phyloP scores from a whole-genome alignment of 345 rosid genomes.

The Eucalyptus tenuipes region DNA sequence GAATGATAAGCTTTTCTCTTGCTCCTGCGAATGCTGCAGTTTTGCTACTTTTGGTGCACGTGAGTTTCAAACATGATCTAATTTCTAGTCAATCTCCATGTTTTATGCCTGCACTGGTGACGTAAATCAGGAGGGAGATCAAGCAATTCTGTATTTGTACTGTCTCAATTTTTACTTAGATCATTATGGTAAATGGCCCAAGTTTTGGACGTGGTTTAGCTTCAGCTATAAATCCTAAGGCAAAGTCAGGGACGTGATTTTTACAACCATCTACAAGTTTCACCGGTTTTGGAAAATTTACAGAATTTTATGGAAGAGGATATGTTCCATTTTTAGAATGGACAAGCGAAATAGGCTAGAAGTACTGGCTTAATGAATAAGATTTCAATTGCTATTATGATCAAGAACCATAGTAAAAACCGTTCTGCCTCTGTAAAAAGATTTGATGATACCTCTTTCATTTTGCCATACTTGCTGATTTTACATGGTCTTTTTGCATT shows the following conservation, averaged over 20 bases:
- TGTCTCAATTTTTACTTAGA: background rate
- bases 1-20: conserved; percentile 84
- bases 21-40: conserved; percentile 75
- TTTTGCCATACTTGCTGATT: background rate
- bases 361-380: background rate
- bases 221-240: background rate
- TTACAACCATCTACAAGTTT: background rate
- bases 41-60: conserved; percentile 51
- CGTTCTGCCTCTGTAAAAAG: background rate
- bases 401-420: background rate
- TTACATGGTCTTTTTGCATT: background rate
- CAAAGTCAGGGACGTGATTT: background rate
- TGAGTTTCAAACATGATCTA: conserved; percentile 3
- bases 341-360: background rate
- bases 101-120: background rate
- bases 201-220: background rate
- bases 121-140: background rate
- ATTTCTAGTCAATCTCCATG: background rate
- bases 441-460: background rate
- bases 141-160: background rate
- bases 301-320: background rate
- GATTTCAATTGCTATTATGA: background rate
- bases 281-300: background rate
- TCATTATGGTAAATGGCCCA: background rate
- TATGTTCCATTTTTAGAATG: background rate